Conservation (phyloP, 2,329 filamentous ascomycete genomes). For the Metarhizium anisopliae region DNA sequence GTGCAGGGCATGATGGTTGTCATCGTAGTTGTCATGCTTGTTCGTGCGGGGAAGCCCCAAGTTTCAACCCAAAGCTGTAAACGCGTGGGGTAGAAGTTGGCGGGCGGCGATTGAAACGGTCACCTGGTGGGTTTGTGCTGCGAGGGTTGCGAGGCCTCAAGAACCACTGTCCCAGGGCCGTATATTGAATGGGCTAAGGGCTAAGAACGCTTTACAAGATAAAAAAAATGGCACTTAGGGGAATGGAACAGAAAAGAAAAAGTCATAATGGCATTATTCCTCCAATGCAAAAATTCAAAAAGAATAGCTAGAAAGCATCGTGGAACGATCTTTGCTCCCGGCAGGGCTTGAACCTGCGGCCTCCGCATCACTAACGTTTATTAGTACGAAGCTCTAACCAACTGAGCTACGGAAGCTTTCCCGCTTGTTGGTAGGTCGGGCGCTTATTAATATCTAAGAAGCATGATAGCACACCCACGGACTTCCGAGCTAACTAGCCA, state of each 20-base stretch:
- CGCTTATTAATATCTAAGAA: neutral
- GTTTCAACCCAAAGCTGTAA: neutral
- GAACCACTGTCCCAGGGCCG: too few species aligned
- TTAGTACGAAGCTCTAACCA: slow-evolving; percentile 1
- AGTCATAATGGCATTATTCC: too few species aligned
- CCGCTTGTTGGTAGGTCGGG: neutral
- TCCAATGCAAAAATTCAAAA: neutral
- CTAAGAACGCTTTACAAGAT: neutral
- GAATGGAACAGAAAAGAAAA: too few species aligned
- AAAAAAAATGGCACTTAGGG: neutral
- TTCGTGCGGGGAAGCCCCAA: neutral
- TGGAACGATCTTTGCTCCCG: neutral
- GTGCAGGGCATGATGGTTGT: neutral
- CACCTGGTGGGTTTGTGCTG: too few species aligned
- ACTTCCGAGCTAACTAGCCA: too few species aligned
- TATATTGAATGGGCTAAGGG: too few species aligned
- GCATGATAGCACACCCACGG: too few species aligned
- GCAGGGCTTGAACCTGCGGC: neutral
- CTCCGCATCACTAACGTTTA: neutral
- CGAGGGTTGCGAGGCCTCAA: too few species aligned
- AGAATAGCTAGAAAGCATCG: neutral
- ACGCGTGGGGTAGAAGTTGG: too few species aligned
- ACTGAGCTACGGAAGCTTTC: slow-evolving; percentile 1
- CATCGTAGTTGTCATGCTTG: neutral
- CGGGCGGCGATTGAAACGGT: too few species aligned